Percentiles rank a stretch among this genome's conserved stretches.
These are phyloP conservation scores for Aspergillus incahuasiensis DNA, from an alignment of 495 filamentous ascomycete species.

Conservation along the genomic window DNA sequence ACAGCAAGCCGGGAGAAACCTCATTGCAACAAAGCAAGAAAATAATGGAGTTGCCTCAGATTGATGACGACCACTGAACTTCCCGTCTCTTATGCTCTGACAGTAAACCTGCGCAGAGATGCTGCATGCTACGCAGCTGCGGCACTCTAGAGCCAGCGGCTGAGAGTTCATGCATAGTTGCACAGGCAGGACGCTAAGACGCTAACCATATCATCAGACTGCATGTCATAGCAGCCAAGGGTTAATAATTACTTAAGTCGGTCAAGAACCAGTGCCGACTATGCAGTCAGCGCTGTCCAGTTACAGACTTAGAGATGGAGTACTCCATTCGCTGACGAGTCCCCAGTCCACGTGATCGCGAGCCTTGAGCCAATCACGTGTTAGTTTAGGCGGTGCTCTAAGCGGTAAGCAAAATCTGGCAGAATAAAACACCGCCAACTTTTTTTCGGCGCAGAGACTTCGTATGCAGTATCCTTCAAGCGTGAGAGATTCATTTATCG, in stretches of 20 bases:
- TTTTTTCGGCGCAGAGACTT: slow-evolving; percentile 6
- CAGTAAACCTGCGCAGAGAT: neutral
- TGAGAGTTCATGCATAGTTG: neutral
- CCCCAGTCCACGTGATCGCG: neutral
- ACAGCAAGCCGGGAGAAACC: neutral
- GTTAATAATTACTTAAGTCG: neutral
- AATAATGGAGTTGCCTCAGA: neutral
- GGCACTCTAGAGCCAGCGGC: neutral
- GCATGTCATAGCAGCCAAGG: neutral
- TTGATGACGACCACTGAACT: neutral
- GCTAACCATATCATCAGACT: neutral
- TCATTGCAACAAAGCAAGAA: slow-evolving; percentile 1
- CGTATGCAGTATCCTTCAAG: neutral
- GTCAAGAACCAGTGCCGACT: too few species aligned
- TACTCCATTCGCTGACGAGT: too few species aligned
- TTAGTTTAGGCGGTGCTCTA: neutral
- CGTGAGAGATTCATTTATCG: neutral
- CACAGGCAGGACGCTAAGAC: neutral
- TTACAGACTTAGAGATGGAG: too few species aligned
- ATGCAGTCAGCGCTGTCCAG: too few species aligned
- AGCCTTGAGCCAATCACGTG: too few species aligned
- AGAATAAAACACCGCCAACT: slow-evolving; percentile 2
- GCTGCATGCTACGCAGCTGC: neutral
- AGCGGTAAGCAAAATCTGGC: neutral
- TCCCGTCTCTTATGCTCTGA: neutral